Evolutionary conservation across 2,329 filamentous ascomycete genomes (phyloP), one percentile per base, ranked within the genome.

Genomic region (Calonectria fujianensis): DNA sequence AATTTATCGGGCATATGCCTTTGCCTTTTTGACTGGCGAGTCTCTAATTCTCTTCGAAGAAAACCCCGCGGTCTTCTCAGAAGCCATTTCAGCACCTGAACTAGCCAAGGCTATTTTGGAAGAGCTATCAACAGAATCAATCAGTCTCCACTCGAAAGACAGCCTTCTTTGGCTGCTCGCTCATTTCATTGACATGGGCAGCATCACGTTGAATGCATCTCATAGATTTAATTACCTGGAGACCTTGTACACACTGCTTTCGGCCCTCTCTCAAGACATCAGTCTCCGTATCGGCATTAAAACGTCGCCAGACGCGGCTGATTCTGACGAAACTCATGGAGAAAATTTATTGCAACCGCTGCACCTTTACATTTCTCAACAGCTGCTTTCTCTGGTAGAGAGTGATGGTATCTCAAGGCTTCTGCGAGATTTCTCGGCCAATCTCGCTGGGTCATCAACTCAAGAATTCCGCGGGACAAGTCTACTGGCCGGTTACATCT

Each of bases 401-500:
- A 91, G 95, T 82, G 90, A 93, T 54, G 94, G 94, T 50, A 94
- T 98, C 69, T 91, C 93, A 0, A 80, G 80, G 18, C 78, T 85
- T 41, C 70, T 86, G 10, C 77, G 75, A n/a, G 82, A 85, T 61
- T 84, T 86, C 57, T 83, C 84, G 1, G 75, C 70, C 50, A 84
- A 79, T 54, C 69, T 84, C 52, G 79, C 80, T 9, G 76, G 80
- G n/a, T 82, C 85, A 8, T 82, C 81, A 45, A 78, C 63, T 9
- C 80, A 82, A 51, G 81, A 83, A 14, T 80, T 83, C n/a, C 80
- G 83, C 27, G 82, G 82, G 7, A 82, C 94, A 2, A 94, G 93
- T 78, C 87, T 95, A 16, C 88, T 98, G 50, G 95, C 96, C 16
- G 95, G 94, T 35, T 98, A 98, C 82, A 95, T 96, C 3, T 88